Conservation (phyloP, 2,329 filamentous ascomycete species). For the Monosporascus ibericus region DNA sequence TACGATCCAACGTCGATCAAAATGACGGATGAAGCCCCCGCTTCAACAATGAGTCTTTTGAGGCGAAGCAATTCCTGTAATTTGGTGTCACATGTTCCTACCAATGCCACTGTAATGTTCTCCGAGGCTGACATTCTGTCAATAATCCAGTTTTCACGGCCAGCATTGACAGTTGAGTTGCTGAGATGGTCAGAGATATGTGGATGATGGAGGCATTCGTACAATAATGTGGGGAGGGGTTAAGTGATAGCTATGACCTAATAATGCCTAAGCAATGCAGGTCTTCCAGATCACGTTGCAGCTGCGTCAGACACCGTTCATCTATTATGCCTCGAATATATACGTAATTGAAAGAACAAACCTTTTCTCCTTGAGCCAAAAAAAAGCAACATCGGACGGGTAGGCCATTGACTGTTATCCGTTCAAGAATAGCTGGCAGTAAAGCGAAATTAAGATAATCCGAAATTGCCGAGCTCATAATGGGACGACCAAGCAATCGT, state of each 20-base stretch:
- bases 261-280: neutral
- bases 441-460: neutral
- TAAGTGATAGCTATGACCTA: neutral
- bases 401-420: too few species aligned
- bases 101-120: conserved; percentile 28
- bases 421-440: too few species aligned
- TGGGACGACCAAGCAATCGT: conserved; percentile 53
- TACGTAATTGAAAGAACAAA: neutral
- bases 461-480: neutral
- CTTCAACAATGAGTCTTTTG: conserved; percentile 34
- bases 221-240: neutral
- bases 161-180: too few species aligned
- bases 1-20: conserved; percentile 52
- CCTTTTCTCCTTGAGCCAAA: neutral
- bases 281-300: neutral
- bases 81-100: conserved; percentile 62
- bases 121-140: neutral
- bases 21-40: conserved; percentile 29
- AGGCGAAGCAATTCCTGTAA: conserved; percentile 51
- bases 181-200: too few species aligned
- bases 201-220: too few species aligned
- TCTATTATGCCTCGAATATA: neutral
- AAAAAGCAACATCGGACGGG: too few species aligned
- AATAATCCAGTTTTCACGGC: neutral
- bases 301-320: neutral